Conservation (phyloP, 2,329 filamentous ascomycete genomes). For the Ceratocystis diversiconidia region DNA sequence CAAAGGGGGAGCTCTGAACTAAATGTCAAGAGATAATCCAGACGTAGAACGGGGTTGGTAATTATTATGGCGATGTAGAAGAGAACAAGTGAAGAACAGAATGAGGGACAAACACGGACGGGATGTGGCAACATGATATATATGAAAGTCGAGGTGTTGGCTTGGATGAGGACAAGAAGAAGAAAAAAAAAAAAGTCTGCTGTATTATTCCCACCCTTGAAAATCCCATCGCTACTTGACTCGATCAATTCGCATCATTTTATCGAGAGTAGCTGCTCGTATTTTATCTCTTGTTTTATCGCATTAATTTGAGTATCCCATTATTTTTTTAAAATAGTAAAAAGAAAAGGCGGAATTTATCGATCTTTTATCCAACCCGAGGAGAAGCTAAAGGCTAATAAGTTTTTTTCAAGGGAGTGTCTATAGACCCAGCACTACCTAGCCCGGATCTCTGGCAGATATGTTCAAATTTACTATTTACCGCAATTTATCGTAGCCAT, state of each 20-base stretch:
- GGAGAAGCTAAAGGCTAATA: too few species aligned
- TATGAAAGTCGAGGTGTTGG: neutral
- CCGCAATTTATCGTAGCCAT: neutral
- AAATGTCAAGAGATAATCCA: neutral
- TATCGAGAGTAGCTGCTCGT: neutral
- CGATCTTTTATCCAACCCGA: too few species aligned
- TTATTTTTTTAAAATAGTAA: too few species aligned
- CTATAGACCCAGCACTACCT: too few species aligned
- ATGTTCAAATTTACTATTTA: neutral
- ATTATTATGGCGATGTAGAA: neutral
- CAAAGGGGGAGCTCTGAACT: neutral
- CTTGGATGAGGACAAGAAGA: neutral
- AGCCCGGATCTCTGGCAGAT: too few species aligned
- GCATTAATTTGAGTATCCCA: too few species aligned
- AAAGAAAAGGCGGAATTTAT: too few species aligned
- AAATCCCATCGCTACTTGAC: neutral
- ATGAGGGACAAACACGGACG: neutral
- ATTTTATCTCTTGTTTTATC: neutral
- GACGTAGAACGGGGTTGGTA: neutral
- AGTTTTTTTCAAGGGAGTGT: too few species aligned
- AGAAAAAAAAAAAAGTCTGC: neutral
- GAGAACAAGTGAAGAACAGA: neutral
- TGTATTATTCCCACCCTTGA: neutral
- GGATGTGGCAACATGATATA: conserved; percentile 11
- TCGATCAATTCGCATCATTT: neutral